Evolutionary conservation across 2,329 filamentous ascomycete genomes (phyloP).

Genomic region (Fusarium musae): DNA sequence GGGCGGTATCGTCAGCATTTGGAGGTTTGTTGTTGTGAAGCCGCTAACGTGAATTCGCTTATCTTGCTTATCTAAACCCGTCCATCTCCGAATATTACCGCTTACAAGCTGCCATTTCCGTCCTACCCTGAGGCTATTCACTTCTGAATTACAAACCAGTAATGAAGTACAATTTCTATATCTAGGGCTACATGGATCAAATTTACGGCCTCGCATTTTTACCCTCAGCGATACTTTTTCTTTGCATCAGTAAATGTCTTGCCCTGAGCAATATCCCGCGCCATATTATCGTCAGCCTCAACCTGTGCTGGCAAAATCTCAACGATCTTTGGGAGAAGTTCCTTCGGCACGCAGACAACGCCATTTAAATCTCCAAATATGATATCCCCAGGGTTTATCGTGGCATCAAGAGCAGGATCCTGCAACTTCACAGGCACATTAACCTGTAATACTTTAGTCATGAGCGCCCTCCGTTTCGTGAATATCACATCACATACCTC

Average conservation of each 20-base stretch:
- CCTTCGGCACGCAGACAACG: slow-evolving; percentile 14
- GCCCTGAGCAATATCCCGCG: not conserved
- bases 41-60: not conserved
- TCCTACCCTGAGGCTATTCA: accelerated
- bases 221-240: not conserved
- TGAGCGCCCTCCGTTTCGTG: accelerated
- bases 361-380: slow-evolving; percentile 21
- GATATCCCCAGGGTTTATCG: not conserved
- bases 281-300: slow-evolving; percentile 28
- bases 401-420: not conserved
- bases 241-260: not conserved
- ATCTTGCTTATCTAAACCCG: not conserved
- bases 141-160: not conserved
- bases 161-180: too few relatives aligned
- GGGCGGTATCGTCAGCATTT: not conserved
- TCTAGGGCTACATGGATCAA: too few relatives aligned
- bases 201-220: too few relatives aligned
- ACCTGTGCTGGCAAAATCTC: slow-evolving; percentile 11
- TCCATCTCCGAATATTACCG: not conserved
- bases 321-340: not conserved
- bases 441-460: not conserved
- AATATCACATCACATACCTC: not conserved
- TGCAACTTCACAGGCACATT: slow-evolving; percentile 23
- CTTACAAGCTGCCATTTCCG: not conserved
- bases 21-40: too few relatives aligned